Conservation (phyloP, 495 filamentous ascomycete genomes). For the Sordaria brevicollis region DNA sequence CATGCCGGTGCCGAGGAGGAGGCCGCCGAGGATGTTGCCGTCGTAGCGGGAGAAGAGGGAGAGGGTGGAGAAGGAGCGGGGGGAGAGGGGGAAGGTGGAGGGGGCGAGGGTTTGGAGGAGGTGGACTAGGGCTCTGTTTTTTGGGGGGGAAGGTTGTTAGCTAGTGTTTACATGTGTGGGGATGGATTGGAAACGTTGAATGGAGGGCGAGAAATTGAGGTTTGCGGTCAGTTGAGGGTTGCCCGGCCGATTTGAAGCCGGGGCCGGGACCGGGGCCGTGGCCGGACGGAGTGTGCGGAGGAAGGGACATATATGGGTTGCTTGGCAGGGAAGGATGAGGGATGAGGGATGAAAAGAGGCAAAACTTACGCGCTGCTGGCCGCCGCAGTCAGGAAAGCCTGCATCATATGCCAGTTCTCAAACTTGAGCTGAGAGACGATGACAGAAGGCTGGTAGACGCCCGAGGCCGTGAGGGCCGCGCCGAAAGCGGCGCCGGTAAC, state of each 20-base stretch:
- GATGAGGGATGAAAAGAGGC: neutral
- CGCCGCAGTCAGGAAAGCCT: slow-evolving; percentile 45
- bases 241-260: too few relatives aligned
- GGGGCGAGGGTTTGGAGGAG: slow-evolving; percentile 21
- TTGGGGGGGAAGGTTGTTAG: neutral
- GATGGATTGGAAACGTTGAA: neutral
- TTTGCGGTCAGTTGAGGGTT: neutral
- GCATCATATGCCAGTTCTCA: slow-evolving; percentile 46
- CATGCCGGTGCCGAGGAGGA: slow-evolving; percentile 44
- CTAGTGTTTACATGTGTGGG: neutral
- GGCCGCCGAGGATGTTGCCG: slow-evolving; percentile 47
- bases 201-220: neutral
- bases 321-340: neutral
- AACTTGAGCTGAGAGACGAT: slow-evolving; percentile 45
- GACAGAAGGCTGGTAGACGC: slow-evolving; percentile 40
- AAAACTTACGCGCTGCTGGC: slow-evolving; percentile 42
- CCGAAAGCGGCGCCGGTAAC: slow-evolving; percentile 43
- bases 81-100: slow-evolving; percentile 20
- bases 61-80: slow-evolving; percentile 26
- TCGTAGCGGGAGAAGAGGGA: slow-evolving; percentile 33
- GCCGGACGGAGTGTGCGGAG: too few relatives aligned
- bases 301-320: too few relatives aligned
- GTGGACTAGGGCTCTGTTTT: slow-evolving; percentile 21
- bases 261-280: too few relatives aligned
- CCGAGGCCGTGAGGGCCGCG: slow-evolving; percentile 40